Conservation (phyloP, 148 eudicot species). For the Silene conica region DNA sequence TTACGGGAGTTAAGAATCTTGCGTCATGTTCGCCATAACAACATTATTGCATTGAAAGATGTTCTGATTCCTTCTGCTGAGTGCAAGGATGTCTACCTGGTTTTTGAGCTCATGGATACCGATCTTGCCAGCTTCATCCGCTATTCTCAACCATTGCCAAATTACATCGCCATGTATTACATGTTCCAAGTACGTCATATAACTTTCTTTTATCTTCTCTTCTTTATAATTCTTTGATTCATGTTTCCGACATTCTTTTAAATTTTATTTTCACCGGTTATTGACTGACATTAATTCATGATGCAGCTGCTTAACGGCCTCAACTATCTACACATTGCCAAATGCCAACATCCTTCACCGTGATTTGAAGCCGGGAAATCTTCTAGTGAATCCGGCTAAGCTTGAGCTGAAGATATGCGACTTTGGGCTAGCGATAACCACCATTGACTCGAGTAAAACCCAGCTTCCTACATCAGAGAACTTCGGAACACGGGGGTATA, state of each 20-base stretch:
- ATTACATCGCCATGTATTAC: too few species aligned
- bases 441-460: neutral
- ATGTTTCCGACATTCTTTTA: too few species aligned
- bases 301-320: slow-evolving; percentile 45
- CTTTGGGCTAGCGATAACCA: slow-evolving; percentile 40
- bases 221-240: too few species aligned
- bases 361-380: slow-evolving; percentile 46
- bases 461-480: slow-evolving; percentile 28
- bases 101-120: too few species aligned
- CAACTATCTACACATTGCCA: slow-evolving; percentile 43
- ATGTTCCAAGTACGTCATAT: too few species aligned
- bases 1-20: slow-evolving; percentile 37
- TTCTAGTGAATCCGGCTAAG: slow-evolving; percentile 41
- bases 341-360: slow-evolving; percentile 48
- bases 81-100: slow-evolving; percentile 39
- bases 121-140: too few species aligned
- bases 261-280: too few species aligned
- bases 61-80: too few species aligned
- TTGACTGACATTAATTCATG: too few species aligned
- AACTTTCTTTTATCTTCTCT: too few species aligned
- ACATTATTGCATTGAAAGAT: slow-evolving; percentile 48
- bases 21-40: slow-evolving; percentile 36
- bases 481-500: slow-evolving; percentile 42
- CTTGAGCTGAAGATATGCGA: slow-evolving; percentile 44
- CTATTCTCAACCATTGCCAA: too few species aligned